Conservation (phyloP, 306 rosid species). For the Luffa acutangula region DNA sequence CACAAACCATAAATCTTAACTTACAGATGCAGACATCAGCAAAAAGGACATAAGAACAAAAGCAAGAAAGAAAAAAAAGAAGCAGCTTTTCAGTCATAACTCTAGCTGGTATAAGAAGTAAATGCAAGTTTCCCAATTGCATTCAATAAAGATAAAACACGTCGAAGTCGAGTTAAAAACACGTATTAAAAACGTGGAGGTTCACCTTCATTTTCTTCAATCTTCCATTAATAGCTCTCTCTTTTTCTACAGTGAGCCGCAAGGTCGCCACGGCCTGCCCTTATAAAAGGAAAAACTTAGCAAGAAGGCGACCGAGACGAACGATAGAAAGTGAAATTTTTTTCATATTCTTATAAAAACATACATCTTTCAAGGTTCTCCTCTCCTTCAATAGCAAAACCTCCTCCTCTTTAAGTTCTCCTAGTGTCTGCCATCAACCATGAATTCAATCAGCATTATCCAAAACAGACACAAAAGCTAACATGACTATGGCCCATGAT, state of each 20-base stretch:
- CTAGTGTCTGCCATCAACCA: slow-evolving; percentile 53
- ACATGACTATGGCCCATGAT: neutral
- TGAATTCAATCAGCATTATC: neutral
- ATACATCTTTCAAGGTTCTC: slow-evolving; percentile 53
- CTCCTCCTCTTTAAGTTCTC: slow-evolving; percentile 82
- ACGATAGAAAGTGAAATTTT: neutral
- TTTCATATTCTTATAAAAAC: neutral
- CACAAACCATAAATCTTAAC: neutral
- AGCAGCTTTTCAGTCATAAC: neutral
- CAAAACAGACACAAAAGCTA: neutral
- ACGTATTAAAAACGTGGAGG: neutral
- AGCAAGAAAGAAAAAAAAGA: neutral
- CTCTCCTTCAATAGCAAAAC: slow-evolving; percentile 54
- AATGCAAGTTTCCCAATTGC: neutral
- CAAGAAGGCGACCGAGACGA: neutral
- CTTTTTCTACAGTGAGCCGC: slow-evolving; percentile 44
- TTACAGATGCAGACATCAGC: neutral
- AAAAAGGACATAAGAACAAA: neutral
- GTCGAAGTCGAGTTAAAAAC: neutral
- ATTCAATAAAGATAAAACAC: neutral
- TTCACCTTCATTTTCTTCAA: slow-evolving; percentile 72
- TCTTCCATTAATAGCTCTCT: slow-evolving; percentile 45
- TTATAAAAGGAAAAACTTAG: neutral
- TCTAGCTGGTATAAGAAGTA: neutral
- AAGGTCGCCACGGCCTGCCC: slow-evolving; percentile 54